Base-by-base conservation (phyloP, 305 asterid species). In the Solanum chacoense region DNA sequence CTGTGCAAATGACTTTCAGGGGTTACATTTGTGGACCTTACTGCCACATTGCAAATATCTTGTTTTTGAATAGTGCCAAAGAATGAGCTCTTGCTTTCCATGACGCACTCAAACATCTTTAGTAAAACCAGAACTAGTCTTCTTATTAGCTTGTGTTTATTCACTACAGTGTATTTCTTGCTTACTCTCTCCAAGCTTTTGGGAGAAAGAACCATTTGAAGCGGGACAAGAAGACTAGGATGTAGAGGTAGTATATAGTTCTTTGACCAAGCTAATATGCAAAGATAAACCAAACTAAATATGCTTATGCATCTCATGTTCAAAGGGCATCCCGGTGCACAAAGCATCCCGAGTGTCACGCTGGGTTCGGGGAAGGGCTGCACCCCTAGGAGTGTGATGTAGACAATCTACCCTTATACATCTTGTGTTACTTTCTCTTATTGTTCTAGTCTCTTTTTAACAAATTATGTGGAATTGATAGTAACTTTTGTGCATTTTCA, bases 401-500 rank as follows among this genome's bases (percentile, higher is more conserved):
- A 69, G 75, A 69, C 20, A 26, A 28, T 26, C 32, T 69, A 69
- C 32, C 74, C 75, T 26, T 69, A 26, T 69, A 26, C 72, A 63
- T 8, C 28, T 63, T 1, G 72, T 22, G 28, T 63, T 63, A 24
- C 63, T 85, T 85, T 86, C 40, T 40, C 65, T 72, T 11, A 34
- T 38, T 89, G 80, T 85, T 45, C 36, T 55, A 73, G n/a, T 69
- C 83, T 77, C 59, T 36, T 87, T 28, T 83, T 79, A 37, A 88
- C 28, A 22, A 65, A 72, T 42, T 9, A 38, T 42, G 29, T 42
- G 59, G 14, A 72, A 29, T 65, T 91, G 89, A 87, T 87, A 67
- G 91, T 69, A 34, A 83, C 24, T 90, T 88, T 88, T 16, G 9
- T 63, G 42, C 86, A 84, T 42, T 86, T 88, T 79, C 87, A 83